Evolutionary conservation across 2,329 filamentous ascomycete genomes (phyloP).

Genomic region (Lanzia echinophila): DNA sequence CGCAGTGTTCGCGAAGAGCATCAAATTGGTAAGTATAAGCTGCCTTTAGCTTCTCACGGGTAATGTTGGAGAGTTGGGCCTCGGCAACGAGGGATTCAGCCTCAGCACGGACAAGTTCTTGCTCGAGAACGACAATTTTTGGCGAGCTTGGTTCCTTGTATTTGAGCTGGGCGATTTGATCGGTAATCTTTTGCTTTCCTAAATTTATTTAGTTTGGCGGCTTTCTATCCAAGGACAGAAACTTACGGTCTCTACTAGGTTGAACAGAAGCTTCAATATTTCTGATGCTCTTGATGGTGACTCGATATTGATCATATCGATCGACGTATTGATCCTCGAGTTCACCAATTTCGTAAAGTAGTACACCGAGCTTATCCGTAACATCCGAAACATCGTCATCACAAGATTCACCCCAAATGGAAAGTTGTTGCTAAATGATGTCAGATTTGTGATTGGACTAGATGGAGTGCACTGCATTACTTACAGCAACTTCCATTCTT

Average conservation of each 20-base stretch:
- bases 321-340: constrained; percentile 96
- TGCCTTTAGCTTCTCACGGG: constrained; percentile 97
- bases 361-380: constrained; percentile 95
- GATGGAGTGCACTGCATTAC: constrained; percentile 32
- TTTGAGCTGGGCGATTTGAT: constrained; percentile 97
- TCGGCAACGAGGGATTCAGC: constrained; percentile 98
- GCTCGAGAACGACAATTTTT: constrained; percentile 94
- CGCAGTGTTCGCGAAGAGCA: constrained; percentile 91
- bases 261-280: constrained; percentile 99
- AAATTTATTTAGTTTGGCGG: neutral
- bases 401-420: constrained; percentile 90
- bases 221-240: neutral
- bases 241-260: constrained; percentile 89
- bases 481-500: constrained; percentile 95
- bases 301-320: constrained; percentile 97
- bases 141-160: constrained; percentile 99
- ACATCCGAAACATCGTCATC: constrained; percentile 98
- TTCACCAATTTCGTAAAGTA: constrained; percentile 90
- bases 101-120: constrained; percentile 96
- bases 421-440: constrained; percentile 80
- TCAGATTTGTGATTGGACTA: constrained; percentile 11
- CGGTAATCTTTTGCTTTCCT: constrained; percentile 99
- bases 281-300: constrained; percentile 98
- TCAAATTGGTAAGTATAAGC: constrained; percentile 98
- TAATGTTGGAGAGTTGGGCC: constrained; percentile 98